phyloP scores from a whole-genome alignment of 306 rosid genomes.

The Purshia tridentata region DNA sequence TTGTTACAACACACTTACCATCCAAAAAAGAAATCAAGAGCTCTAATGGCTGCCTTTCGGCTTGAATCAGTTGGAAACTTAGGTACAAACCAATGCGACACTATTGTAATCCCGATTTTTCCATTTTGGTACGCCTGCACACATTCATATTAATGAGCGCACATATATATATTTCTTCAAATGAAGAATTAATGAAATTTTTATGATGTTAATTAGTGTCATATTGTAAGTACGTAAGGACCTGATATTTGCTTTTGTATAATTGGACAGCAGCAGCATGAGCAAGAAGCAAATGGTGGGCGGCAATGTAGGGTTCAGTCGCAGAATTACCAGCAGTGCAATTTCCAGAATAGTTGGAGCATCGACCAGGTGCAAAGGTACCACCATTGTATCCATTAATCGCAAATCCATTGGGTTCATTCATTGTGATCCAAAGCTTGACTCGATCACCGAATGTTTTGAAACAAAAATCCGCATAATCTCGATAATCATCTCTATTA shows the following conservation, averaged over 20 bases:
- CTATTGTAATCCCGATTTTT: slow-evolving; percentile 38
- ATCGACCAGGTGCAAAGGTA: slow-evolving; percentile 42
- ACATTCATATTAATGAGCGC: too few relatives aligned
- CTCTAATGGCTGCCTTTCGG: slow-evolving; percentile 33
- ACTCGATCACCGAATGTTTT: slow-evolving; percentile 45
- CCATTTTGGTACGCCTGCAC: slow-evolving; percentile 43
- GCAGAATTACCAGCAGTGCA: slow-evolving; percentile 43
- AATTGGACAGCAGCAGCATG: slow-evolving; percentile 36
- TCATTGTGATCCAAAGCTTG: slow-evolving; percentile 41
- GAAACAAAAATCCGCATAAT: slow-evolving; percentile 34
- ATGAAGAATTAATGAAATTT: too few relatives aligned
- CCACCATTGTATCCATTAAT: slow-evolving; percentile 31
- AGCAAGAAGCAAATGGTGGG: slow-evolving; percentile 40
- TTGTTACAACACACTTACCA: slow-evolving; percentile 29
- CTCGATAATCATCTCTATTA: slow-evolving; percentile 36
- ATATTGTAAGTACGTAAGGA: not conserved
- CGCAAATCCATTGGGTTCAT: slow-evolving; percentile 33
- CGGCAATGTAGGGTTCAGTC: slow-evolving; percentile 38
- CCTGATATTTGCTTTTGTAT: slow-evolving; percentile 36
- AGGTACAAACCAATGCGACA: slow-evolving; percentile 39
- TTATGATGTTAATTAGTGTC: too few relatives aligned
- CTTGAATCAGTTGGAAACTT: slow-evolving; percentile 28
- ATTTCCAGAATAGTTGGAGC: slow-evolving; percentile 40
- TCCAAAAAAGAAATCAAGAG: slow-evolving; percentile 46
- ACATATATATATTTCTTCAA: too few relatives aligned